Percentiles rank a stretch among this genome's conserved stretches.
Conservation (phyloP, 2,329 filamentous ascomycete genomes). For the Gaeumannomyces sp. region DNA sequence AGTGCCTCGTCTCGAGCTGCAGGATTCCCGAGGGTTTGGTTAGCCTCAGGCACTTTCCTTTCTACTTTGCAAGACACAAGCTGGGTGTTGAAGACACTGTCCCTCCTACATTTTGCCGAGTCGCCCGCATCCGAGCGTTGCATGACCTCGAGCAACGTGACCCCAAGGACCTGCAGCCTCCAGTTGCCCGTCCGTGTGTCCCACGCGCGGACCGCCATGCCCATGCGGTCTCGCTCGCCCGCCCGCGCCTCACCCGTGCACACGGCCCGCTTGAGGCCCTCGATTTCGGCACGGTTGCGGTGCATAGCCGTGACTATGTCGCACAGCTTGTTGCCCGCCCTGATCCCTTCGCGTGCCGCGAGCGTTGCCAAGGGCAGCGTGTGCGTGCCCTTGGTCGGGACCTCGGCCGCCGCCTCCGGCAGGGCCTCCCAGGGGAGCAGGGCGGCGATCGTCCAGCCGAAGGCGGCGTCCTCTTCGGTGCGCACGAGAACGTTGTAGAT, state of each 20-base stretch:
- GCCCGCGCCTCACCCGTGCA: conserved; percentile 35
- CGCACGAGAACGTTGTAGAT: conserved; percentile 51
- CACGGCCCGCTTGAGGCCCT: conserved; percentile 43
- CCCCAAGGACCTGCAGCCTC: conserved; percentile 64
- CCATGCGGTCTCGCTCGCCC: conserved; percentile 55
- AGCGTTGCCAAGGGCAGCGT: conserved; percentile 53
- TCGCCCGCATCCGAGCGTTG: conserved; percentile 20
- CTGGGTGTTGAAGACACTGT: conserved; percentile 1
- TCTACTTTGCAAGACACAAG: not conserved
- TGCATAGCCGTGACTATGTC: conserved; percentile 45
- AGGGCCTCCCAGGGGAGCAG: conserved; percentile 65
- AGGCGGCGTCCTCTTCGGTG: conserved; percentile 59
- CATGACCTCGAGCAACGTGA: conserved; percentile 58
- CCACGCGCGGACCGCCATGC: conserved; percentile 70
- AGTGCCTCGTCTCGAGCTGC: conserved; percentile 36
- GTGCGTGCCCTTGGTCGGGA: conserved; percentile 37
- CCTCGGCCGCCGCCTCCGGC: conserved; percentile 30
- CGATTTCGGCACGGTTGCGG: conserved; percentile 16
- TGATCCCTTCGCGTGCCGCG: conserved; percentile 71
- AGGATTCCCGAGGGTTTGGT: conserved; percentile 9
- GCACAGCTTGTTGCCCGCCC: conserved; percentile 68
- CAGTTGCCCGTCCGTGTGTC: conserved; percentile 57
- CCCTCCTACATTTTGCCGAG: conserved; percentile 10
- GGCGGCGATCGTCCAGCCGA: conserved; percentile 71
- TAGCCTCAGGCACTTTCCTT: not conserved